Conservation (phyloP, 495 filamentous ascomycete species). For the Parmelia sp. region DNA sequence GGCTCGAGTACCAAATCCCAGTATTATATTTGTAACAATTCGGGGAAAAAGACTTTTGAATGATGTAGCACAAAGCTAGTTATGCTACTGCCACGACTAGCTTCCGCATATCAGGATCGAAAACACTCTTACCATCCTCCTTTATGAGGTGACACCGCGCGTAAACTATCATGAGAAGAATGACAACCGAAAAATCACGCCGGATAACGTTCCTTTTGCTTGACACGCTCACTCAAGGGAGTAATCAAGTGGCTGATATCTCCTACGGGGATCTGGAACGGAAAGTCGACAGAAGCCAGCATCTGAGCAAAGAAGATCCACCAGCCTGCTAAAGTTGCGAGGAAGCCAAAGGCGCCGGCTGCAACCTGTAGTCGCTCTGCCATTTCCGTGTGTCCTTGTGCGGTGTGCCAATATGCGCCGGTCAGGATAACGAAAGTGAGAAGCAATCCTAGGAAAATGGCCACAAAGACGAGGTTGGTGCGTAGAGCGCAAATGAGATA, state of each 20-base stretch:
- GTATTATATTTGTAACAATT: background rate
- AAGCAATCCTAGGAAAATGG: slow-evolving; percentile 52
- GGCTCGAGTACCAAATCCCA: background rate
- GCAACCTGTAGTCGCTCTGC: slow-evolving; percentile 29
- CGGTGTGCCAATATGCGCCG: slow-evolving; percentile 45
- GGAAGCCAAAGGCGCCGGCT: slow-evolving; percentile 26
- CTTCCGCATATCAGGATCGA: background rate
- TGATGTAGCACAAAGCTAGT: background rate
- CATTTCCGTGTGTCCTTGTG: slow-evolving; percentile 16
- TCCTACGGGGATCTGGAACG: slow-evolving; percentile 48
- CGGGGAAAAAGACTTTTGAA: background rate
- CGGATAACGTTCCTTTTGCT: slow-evolving; percentile 19
- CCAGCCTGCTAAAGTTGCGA: slow-evolving; percentile 26
- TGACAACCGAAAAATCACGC: slow-evolving; percentile 3
- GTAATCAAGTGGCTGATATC: slow-evolving; percentile 37
- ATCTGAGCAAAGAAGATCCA: slow-evolving; percentile 52
- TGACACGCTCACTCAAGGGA: slow-evolving; percentile 18
- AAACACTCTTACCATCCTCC: background rate
- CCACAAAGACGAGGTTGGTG: slow-evolving; percentile 54
- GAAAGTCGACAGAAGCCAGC: slow-evolving; percentile 51
- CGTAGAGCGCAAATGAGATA: slow-evolving; percentile 54
- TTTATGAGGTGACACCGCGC: background rate
- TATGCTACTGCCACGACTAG: background rate
- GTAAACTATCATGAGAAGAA: background rate
- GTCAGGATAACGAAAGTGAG: slow-evolving; percentile 47